phyloP scores from a whole-genome alignment of 2,329 filamentous ascomycete genomes.

The Neoascochyta sp. region DNA sequence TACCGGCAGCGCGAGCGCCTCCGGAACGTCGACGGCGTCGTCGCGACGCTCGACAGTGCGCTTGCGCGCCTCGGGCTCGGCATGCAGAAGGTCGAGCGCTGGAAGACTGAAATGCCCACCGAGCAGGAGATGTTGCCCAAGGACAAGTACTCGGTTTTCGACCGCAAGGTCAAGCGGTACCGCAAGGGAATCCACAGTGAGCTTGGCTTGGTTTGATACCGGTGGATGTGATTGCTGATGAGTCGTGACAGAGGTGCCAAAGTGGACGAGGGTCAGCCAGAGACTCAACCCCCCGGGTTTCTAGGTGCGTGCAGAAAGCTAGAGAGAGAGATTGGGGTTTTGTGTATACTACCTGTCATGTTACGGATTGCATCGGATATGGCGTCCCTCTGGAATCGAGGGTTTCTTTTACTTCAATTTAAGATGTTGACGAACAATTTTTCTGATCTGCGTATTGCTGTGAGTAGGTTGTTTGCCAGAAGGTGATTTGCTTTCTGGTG shows the following conservation, averaged over 20 bases:
- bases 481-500: too few species aligned
- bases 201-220: constrained; percentile 39
- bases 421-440: too few species aligned
- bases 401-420: too few species aligned
- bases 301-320: constrained; percentile 46
- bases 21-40: constrained; percentile 72
- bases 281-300: constrained; percentile 92
- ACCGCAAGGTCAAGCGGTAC: constrained; percentile 92
- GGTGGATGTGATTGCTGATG: constrained; percentile 50
- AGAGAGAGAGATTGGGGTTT: neutral
- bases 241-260: constrained; percentile 53
- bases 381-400: constrained; percentile 11
- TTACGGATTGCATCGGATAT: constrained; percentile 15
- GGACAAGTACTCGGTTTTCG: constrained; percentile 98
- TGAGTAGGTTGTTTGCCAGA: too few species aligned
- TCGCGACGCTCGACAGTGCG: constrained; percentile 75
- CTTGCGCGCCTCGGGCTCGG: constrained; percentile 67
- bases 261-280: constrained; percentile 96
- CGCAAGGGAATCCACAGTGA: constrained; percentile 96
- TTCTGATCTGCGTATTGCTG: too few species aligned
- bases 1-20: constrained; percentile 45
- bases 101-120: constrained; percentile 94
- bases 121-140: constrained; percentile 93
- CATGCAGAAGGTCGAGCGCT: constrained; percentile 74
- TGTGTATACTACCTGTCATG: constrained; percentile 27